Percentiles rank a stretch among this genome's conserved stretches.
phyloP scores from a whole-genome alignment of 352 stramenopile species.

The Phytophthora ramorum region DNA sequence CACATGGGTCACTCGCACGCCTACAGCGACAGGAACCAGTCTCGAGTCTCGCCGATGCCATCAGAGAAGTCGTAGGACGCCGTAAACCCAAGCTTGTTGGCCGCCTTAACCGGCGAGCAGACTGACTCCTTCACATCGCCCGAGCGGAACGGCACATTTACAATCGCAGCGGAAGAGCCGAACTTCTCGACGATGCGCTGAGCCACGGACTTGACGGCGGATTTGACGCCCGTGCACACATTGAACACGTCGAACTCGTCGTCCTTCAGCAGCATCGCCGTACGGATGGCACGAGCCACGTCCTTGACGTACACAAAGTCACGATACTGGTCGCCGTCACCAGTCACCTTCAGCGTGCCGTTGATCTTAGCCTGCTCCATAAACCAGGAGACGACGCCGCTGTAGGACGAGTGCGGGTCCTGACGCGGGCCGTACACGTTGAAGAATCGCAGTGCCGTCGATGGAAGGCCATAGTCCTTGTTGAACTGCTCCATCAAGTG shows the following conservation, averaged over 20 bases:
- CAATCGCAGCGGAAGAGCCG: conserved; percentile 67
- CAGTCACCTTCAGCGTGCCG: conserved; percentile 80
- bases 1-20: conserved; percentile 11
- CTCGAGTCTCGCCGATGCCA: conserved; percentile 75
- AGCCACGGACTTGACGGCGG: conserved; percentile 67
- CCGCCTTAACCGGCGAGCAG: conserved; percentile 70
- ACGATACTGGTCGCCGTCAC: conserved; percentile 80
- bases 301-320: conserved; percentile 91
- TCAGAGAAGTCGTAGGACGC: conserved; percentile 69
- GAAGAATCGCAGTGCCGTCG: conserved; percentile 85
- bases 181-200: conserved; percentile 77
- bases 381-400: conserved; percentile 86
- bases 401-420: conserved; percentile 86
- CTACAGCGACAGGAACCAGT: conserved; percentile 74
- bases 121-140: conserved; percentile 87
- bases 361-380: conserved; percentile 90
- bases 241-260: conserved; percentile 87
- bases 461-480: conserved; percentile 69
- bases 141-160: conserved; percentile 69
- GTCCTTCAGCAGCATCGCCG: conserved; percentile 73
- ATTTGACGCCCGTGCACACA: conserved; percentile 84
- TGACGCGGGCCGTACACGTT: conserved; percentile 87
- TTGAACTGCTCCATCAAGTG: conserved; percentile 80
- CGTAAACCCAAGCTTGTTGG: conserved; percentile 76
- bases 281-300: conserved; percentile 80